Base-by-base conservation (phyloP, 768 basidiomycete species). In the Termitomyces bulborhizus region DNA sequence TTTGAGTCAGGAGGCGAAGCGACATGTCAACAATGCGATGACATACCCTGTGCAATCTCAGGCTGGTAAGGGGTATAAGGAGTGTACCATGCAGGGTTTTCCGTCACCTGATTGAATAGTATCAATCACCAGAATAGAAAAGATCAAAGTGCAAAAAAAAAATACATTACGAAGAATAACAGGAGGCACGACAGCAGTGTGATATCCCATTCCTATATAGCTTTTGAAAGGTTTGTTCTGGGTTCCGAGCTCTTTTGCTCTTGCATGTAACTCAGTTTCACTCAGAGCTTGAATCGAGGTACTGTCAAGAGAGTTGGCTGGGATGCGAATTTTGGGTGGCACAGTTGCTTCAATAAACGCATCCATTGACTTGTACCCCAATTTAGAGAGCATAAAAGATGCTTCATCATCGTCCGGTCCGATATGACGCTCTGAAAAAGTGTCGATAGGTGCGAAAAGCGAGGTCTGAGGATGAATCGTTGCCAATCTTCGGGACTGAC, bases 141-240 rank as follows among this genome's bases (percentile, higher is more conserved):
- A 2, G 49, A 34, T 47, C 15, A 43, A 43, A n/a, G 49, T 54
- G 34, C 37, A 21, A 16, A 29, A 68, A 21, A 16, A 29, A 68
- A 81, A 49, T 55, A 93, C 92, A 60, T 96, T 97, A 59, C 95
- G 87, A 63, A 96, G 77, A 69, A 97, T 93, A 48, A 97, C 93
- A 7, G 91, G 89, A n/a, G 95, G 95, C 4, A 96, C 90, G 45
- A 96, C 91, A 3, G 94, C 93, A 61, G 86, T 86, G 66, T 95
- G 91, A 71, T 97, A 99, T 8, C 97, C 96, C 93, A 98, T 93
- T 36, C 97, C 97, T 66, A 98, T 99, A 70, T 93, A 98, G 65
- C 86, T 95, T 76, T 87, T 90, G 70, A 88, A 88, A 5, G 81
- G 74, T 71, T 86, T 82, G 71, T 99, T 98, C 67, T 81, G 76